phyloP scores from a whole-genome alignment of 305 asterid species.

The Fraxinus platypoda region DNA sequence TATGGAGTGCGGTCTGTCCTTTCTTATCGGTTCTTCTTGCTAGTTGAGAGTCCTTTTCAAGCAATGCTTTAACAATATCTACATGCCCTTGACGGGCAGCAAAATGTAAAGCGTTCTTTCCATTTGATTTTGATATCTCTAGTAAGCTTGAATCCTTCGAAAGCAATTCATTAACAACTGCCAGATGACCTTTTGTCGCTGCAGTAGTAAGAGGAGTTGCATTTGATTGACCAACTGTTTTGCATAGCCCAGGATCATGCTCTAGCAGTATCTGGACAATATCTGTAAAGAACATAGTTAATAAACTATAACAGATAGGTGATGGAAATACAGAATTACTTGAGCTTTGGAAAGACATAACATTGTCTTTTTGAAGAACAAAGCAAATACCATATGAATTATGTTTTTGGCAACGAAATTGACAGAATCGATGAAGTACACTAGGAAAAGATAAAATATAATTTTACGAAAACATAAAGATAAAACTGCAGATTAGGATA shows the following conservation, averaged over 20 bases:
- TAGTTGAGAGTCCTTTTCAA: slow-evolving; percentile 62
- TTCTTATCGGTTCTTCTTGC: slow-evolving; percentile 82
- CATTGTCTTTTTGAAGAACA: background rate
- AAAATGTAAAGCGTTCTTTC: slow-evolving; percentile 73
- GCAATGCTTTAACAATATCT: slow-evolving; percentile 66
- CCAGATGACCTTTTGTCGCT: slow-evolving; percentile 74
- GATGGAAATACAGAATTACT: background rate
- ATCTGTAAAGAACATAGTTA: slow-evolving; percentile 32
- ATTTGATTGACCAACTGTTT: slow-evolving; percentile 68
- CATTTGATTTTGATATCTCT: slow-evolving; percentile 69
- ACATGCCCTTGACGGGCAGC: slow-evolving; percentile 89
- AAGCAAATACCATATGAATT: background rate
- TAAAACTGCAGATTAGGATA: background rate
- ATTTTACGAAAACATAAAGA: background rate
- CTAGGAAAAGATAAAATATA: background rate
- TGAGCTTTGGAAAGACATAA: background rate
- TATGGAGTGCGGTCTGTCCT: slow-evolving; percentile 84
- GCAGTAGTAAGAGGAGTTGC: slow-evolving; percentile 87
- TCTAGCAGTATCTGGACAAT: slow-evolving; percentile 66
- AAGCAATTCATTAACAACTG: slow-evolving; percentile 74
- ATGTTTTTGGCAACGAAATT: background rate
- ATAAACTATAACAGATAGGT: background rate
- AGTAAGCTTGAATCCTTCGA: slow-evolving; percentile 61
- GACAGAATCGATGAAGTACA: background rate
- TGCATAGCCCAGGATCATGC: slow-evolving; percentile 63